Conservation (phyloP, 371 early-diverging fungal species). For the Smittium culicis region DNA sequence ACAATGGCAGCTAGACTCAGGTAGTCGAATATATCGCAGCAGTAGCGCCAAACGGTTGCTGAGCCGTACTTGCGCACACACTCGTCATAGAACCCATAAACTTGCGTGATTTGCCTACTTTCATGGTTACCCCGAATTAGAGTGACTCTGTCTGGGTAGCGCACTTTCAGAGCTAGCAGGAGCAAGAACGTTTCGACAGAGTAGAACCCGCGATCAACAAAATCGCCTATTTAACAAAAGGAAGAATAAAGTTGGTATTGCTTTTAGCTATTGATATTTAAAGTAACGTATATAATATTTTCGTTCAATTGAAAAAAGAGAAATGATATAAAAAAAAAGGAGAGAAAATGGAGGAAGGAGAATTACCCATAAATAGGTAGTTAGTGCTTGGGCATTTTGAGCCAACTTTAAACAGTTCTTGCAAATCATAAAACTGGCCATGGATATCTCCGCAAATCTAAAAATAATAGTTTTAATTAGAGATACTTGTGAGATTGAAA, state of each 20-base stretch:
- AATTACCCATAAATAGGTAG: slow-evolving; percentile 90
- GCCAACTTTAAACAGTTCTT: slow-evolving; percentile 89
- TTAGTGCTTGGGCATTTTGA: slow-evolving; percentile 95
- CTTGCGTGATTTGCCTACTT: slow-evolving; percentile 93
- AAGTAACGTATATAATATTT: too few species aligned
- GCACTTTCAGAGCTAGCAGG: slow-evolving; percentile 91
- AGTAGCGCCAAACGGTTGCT: slow-evolving; percentile 92
- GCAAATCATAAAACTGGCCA: slow-evolving; percentile 95
- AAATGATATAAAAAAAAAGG: too few species aligned
- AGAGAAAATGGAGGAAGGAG: not conserved
- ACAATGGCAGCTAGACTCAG: slow-evolving; percentile 88
- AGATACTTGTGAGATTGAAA: too few species aligned
- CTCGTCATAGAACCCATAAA: slow-evolving; percentile 99
- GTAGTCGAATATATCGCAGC: slow-evolving; percentile 98
- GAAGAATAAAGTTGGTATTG: not conserved
- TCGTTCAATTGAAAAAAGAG: too few species aligned
- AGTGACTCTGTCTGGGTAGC: slow-evolving; percentile 90
- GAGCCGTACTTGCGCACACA: slow-evolving; percentile 96
- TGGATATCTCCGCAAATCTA: slow-evolving; percentile 98
- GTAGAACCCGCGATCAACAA: slow-evolving; percentile 99
- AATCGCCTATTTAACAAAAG: slow-evolving; percentile 60
- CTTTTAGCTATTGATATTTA: too few species aligned
- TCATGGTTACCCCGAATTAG: slow-evolving; percentile 99
- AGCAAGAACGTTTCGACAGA: slow-evolving; percentile 97
- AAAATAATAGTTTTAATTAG: not conserved